Percentiles rank a stretch among this genome's conserved stretches.
phyloP scores from a whole-genome alignment of 257 asterid genomes.

The Linderniella brevidens region DNA sequence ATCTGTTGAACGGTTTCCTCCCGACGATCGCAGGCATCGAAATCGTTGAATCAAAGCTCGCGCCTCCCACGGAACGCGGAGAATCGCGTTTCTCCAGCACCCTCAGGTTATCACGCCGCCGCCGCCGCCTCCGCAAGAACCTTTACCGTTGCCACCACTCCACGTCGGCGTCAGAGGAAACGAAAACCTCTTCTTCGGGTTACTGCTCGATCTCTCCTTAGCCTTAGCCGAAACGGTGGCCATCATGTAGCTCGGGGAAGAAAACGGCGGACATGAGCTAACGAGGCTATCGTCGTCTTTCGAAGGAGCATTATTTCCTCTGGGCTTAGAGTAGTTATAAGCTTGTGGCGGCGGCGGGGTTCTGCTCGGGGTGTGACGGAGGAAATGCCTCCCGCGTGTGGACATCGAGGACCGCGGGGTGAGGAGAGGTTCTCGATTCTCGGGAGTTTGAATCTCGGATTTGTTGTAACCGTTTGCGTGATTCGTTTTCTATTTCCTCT shows the following conservation, averaged over 20 bases:
- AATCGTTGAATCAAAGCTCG: slow-evolving; percentile 50
- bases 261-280: slow-evolving; percentile 87
- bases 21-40: slow-evolving; percentile 67
- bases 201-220: slow-evolving; percentile 54
- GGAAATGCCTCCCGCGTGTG: slow-evolving; percentile 22
- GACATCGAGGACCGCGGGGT: slow-evolving; percentile 52
- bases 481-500: slow-evolving; percentile 30
- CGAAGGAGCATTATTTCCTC: slow-evolving; percentile 26
- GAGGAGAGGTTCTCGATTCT: slow-evolving; percentile 28
- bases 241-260: slow-evolving; percentile 72
- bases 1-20: slow-evolving; percentile 82
- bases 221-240: slow-evolving; percentile 85
- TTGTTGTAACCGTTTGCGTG: neutral
- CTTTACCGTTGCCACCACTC: slow-evolving; percentile 52
- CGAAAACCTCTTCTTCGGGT: slow-evolving; percentile 69
- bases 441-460: slow-evolving; percentile 14
- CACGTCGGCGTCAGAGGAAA: slow-evolving; percentile 63
- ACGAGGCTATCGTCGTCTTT: slow-evolving; percentile 82
- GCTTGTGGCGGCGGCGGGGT: slow-evolving; percentile 25
- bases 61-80: slow-evolving; percentile 28
- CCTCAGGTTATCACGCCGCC: slow-evolving; percentile 29
- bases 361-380: slow-evolving; percentile 36
- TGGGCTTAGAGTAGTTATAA: slow-evolving; percentile 24
- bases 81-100: slow-evolving; percentile 25
- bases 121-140: slow-evolving; percentile 31